Evolutionary conservation across 164 flowering plant genomes (phyloP).

Genomic region (Dillenia turbinata): DNA sequence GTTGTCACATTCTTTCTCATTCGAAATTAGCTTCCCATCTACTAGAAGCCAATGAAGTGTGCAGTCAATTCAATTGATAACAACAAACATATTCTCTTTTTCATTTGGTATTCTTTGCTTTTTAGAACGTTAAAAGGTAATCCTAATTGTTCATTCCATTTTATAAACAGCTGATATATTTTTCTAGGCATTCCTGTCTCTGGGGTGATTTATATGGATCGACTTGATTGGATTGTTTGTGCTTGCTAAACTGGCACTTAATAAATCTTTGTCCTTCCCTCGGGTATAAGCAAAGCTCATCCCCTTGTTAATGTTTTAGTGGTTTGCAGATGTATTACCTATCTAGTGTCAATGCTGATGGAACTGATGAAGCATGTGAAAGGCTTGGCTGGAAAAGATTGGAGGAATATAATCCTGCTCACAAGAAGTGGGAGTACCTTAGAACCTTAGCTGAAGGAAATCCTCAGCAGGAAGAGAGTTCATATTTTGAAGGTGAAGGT

Average conservation of each 20-base stretch:
- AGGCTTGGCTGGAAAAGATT: slow-evolving; percentile 76
- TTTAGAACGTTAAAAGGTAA: too few relatives aligned
- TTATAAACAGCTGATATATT: too few relatives aligned
- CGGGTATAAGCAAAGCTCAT: neutral
- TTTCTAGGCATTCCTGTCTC: too few relatives aligned
- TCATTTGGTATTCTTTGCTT: too few relatives aligned
- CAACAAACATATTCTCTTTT: too few relatives aligned
- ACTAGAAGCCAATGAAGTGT: too few relatives aligned
- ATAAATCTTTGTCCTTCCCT: neutral
- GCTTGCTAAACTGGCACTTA: neutral
- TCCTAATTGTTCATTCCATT: too few relatives aligned
- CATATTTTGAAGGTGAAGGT: slow-evolving; percentile 69
- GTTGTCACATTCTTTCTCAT: neutral
- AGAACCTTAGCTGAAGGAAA: slow-evolving; percentile 51
- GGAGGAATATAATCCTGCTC: slow-evolving; percentile 62
- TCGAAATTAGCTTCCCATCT: too few relatives aligned
- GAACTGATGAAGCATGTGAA: slow-evolving; percentile 70
- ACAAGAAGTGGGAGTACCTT: slow-evolving; percentile 74
- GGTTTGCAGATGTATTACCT: slow-evolving; percentile 71
- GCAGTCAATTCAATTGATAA: too few relatives aligned
- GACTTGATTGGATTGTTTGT: too few relatives aligned
- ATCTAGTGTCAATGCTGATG: slow-evolving; percentile 58
- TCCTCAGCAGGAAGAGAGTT: slow-evolving; percentile 26
- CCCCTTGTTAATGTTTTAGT: slow-evolving; percentile 22
- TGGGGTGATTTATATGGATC: too few relatives aligned